Evolutionary conservation across 345 rosid genomes (phyloP), one percentile per base, ranked within the genome.

Genomic region (Geranium rotundifolium): DNA sequence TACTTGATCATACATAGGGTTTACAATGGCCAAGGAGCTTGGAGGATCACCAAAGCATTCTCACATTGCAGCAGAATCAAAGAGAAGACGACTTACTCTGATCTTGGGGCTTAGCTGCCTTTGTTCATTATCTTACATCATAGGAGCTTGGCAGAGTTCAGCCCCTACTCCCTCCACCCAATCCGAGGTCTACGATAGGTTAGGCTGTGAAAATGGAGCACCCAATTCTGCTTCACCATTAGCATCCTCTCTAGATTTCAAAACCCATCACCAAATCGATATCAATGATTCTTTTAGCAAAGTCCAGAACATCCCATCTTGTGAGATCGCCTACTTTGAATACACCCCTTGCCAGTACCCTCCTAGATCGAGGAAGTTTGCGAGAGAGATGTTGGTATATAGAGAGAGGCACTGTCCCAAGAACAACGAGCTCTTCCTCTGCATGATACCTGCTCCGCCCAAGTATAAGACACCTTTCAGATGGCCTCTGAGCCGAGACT

Each of bases 401-500:
- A 69, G 97, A 64, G 97, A 93, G 72, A 77, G 99, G 60, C 99
- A 93, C 75, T 93, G 99, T 61, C 99, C 99, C 5, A 20, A 69
- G 2, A 80, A 86, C 71, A 85, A 86, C 18, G 97, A 93, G 55
- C 76, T 87, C 37, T 77, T 86, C 0, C 77, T 59, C 31, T 93
- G 99, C 73, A 65, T 93, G 54, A 88, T 93, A 17, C 97, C 99
- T 31, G 87, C 99, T 56, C 99, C 99, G 4, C 97, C 99, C 23
- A 86, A 83, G 57, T 93, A 93, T 75, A 93, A 86, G 84, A 83
- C 91, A 49, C 99, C 99, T 7, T 82, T 93, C 72, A 87, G 86
- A 71, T 93, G 99, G 99, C 97, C 99, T 17, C 90, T 83, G 67
- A 90, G 99, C 73, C 81, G 96, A 65, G 99, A 93, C 80, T 83